These are phyloP conservation scores for Thuja plicata DNA, from an alignment of 83 land plant genomes.

Conservation along the genomic window DNA sequence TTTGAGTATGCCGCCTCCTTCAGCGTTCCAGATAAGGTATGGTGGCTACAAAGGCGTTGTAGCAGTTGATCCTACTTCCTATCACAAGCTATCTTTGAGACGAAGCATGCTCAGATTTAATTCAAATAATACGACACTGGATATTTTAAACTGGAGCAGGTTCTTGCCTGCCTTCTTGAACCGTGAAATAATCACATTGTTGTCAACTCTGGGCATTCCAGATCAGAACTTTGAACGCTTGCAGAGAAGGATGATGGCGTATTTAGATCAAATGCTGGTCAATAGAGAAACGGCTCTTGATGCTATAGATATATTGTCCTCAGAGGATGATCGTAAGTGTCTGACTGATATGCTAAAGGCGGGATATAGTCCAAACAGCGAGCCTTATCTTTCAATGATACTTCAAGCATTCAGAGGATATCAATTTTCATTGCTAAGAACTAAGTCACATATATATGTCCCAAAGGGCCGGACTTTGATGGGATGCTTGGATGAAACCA, in stretches of 20 bases:
- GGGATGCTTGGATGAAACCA: slow-evolving; percentile 91
- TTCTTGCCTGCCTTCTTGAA: slow-evolving; percentile 78
- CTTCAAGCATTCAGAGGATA: slow-evolving; percentile 52
- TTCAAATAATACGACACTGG: slow-evolving; percentile 60
- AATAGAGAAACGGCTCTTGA: slow-evolving; percentile 59
- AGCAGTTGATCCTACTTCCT: slow-evolving; percentile 64
- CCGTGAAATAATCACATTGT: slow-evolving; percentile 68
- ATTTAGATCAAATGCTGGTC: slow-evolving; percentile 52
- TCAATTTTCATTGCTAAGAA: slow-evolving; percentile 58
- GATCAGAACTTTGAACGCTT: slow-evolving; percentile 49
- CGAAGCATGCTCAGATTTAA: slow-evolving; percentile 78
- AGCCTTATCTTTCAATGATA: slow-evolving; percentile 78
- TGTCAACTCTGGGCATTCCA: slow-evolving; percentile 77
- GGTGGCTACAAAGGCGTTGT: slow-evolving; percentile 93
- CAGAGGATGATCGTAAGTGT: slow-evolving; percentile 29
- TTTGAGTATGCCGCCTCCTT: slow-evolving; percentile 56
- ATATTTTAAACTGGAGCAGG: slow-evolving; percentile 63
- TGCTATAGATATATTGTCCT: slow-evolving; percentile 34
- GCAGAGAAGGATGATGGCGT: slow-evolving; percentile 38
- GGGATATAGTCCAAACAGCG: slow-evolving; percentile 69
- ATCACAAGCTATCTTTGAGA: slow-evolving; percentile 68
- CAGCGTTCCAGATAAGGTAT: slow-evolving; percentile 85
- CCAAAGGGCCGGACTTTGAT: slow-evolving; percentile 76
- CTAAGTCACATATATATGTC: slow-evolving; percentile 66
- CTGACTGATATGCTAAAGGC: slow-evolving; percentile 57